Base-by-base conservation (phyloP, 2,329 filamentous ascomycete genomes). In the Coleophoma crateriformis region DNA sequence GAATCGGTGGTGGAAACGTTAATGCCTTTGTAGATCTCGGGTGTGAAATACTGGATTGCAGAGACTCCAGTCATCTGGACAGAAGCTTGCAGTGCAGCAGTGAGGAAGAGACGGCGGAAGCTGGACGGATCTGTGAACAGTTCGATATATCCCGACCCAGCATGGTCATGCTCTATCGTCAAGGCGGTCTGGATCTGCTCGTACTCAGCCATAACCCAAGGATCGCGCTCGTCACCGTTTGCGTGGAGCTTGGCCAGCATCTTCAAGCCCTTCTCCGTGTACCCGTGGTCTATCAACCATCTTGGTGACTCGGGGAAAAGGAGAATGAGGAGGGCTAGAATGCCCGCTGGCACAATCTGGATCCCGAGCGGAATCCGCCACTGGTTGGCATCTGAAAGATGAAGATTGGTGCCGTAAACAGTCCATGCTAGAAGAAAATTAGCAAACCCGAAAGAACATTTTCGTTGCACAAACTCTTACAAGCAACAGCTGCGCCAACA, bases 41-140 rank as follows among this genome's bases (percentile, higher is more conserved):
- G 78, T 0, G 81, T 84, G 67, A 85, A 90, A 67, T 90, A 90
- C 63, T 90, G 86, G 55, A 90, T 89, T 1, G 84, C 83, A 2
- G 76, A 80, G 0, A 86, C 84, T 55, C 87, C 87, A 0, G 87
- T 90, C 84, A 91, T 88, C 64, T 90, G 27, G 7, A 27, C 27
- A 10, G 27, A 27, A 27, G 27, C 27, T 27, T 27, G 27, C 27
- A 27, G 27, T 27, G 27, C 27, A 27, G 27, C 27, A 7, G 27
- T 27, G 5, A 27, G 27, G 27, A 27, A 27, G 27, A 27, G 27
- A 27, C 27, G 27, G 27, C 27, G 27, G 6, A 27, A 27, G 27
- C 27, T 27, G 27, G 27, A 27, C 27, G 27, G 27, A 4, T 27
- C 27, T 27, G 27, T 27, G 8, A 27, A 27, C 2, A 27, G 27